These are phyloP conservation scores for Gossypium trilobum DNA, from an alignment of 441 rosid species.

Conservation along the genomic window DNA sequence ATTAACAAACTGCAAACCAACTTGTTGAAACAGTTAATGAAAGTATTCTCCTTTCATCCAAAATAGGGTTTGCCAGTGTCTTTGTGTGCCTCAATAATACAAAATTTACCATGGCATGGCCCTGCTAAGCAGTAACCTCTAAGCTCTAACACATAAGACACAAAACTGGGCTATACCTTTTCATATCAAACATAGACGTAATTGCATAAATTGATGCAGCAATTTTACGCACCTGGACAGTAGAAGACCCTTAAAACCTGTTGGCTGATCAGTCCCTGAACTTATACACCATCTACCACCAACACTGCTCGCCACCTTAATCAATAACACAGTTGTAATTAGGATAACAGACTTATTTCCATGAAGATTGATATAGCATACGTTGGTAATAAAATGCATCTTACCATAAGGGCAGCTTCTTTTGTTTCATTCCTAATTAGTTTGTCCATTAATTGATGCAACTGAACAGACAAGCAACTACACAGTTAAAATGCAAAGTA, in stretches of 20 bases:
- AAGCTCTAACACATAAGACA: not conserved
- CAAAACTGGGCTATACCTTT: not conserved
- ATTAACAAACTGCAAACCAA: not conserved
- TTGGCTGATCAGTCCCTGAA: conserved; percentile 43
- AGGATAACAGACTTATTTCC: conserved; percentile 11
- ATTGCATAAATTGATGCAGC: conserved; percentile 4
- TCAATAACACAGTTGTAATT: conserved; percentile 14
- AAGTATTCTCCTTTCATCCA: not conserved
- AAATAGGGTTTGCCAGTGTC: not conserved
- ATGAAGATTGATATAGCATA: conserved; percentile 16
- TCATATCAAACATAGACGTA: not conserved
- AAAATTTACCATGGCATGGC: not conserved
- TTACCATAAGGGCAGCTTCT: conserved; percentile 51
- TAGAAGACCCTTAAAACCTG: conserved; percentile 55
- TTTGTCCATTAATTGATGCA: conserved; percentile 61
- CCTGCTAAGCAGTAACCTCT: not conserved
- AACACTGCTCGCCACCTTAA: conserved; percentile 52
- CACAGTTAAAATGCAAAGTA: conserved; percentile 3
- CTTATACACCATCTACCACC: conserved; percentile 82
- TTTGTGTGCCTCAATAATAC: not conserved
- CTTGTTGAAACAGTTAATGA: conserved; percentile 3
- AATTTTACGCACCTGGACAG: conserved; percentile 53
- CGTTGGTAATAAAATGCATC: conserved; percentile 12
- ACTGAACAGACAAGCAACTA: conserved; percentile 38
- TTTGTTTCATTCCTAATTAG: conserved; percentile 48